Percentiles rank a stretch among this genome's conserved stretches.
phyloP scores from a whole-genome alignment of 2,329 filamentous ascomycete species.

The Colletotrichum aenigma region DNA sequence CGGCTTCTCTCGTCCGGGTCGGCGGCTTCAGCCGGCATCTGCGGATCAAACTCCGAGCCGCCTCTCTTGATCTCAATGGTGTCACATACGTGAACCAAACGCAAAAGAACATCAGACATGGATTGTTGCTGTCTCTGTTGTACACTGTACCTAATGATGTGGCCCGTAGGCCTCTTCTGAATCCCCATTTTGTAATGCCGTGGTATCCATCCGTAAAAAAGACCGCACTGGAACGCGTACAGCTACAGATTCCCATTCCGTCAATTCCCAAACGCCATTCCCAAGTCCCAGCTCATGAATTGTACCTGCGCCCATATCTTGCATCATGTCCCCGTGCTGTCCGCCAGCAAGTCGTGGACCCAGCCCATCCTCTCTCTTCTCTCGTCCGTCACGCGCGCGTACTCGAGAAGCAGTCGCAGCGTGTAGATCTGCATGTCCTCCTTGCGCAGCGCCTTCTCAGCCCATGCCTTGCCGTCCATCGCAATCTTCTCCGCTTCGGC shows the following conservation, averaged over 20 bases:
- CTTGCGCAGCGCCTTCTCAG: slow-evolving; percentile 67
- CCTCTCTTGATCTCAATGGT: background rate
- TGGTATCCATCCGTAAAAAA: slow-evolving; percentile 4
- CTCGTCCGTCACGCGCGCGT: slow-evolving; percentile 60
- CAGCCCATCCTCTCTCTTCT: slow-evolving; percentile 58
- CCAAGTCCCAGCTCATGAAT: background rate
- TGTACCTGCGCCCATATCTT: background rate
- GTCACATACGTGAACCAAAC: background rate
- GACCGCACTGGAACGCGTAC: background rate
- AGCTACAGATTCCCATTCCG: accelerated
- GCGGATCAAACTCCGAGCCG: background rate
- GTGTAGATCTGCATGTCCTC: slow-evolving; percentile 80
- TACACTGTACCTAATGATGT: background rate
- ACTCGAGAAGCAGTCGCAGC: slow-evolving; percentile 67
- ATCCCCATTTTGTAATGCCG: background rate
- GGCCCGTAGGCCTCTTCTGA: background rate
- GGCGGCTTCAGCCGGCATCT: background rate
- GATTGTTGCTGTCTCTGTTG: background rate
- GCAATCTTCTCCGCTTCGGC: slow-evolving; percentile 68
- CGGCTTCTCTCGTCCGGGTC: background rate
- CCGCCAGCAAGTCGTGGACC: slow-evolving; percentile 51
- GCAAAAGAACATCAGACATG: background rate
- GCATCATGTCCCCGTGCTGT: background rate
- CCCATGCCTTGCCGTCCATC: slow-evolving; percentile 69
- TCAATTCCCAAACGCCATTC: slow-evolving; percentile 3